Evolutionary conservation across 768 basidiomycete genomes (phyloP).

Genomic region (Cystofilobasidium ferigula): DNA sequence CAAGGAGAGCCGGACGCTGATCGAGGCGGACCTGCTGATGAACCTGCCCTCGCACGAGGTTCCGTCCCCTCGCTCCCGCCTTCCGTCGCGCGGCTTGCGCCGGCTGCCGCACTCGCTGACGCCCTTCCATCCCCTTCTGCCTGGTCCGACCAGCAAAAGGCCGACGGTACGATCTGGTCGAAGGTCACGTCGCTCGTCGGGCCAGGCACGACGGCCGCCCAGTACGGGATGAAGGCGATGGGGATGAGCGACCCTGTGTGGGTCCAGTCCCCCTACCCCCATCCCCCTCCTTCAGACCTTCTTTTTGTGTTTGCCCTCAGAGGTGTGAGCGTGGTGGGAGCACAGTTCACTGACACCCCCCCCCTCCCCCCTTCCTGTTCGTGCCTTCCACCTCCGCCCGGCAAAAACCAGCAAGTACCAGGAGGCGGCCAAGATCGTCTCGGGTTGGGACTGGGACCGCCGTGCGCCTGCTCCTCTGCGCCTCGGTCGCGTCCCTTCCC

Average conservation of each 20-base stretch:
- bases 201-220: not conserved
- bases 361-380: not conserved
- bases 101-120: too few species aligned
- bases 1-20: conserved; percentile 54
- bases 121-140: too few species aligned
- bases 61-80: not conserved
- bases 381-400: not conserved
- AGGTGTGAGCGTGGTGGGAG: too few species aligned
- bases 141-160: not conserved
- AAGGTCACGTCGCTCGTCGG: not conserved
- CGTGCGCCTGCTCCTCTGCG: conserved; percentile 64
- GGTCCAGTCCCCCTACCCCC: conserved; percentile 27
- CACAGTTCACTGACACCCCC: not conserved
- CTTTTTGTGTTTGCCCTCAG: too few species aligned
- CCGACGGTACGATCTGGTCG: not conserved
- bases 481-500: conserved; percentile 31
- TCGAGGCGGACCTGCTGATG: conserved; percentile 72
- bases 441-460: conserved; percentile 60
- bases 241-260: conserved; percentile 34
- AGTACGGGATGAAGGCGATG: conserved; percentile 2
- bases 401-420: conserved; percentile 27
- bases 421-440: conserved; percentile 47
- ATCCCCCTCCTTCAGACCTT: not conserved
- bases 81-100: not conserved
- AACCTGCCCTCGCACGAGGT: conserved; percentile 64